Conservation (phyloP, 192 early-diverging fungal genomes). For the Podila minutissima region DNA sequence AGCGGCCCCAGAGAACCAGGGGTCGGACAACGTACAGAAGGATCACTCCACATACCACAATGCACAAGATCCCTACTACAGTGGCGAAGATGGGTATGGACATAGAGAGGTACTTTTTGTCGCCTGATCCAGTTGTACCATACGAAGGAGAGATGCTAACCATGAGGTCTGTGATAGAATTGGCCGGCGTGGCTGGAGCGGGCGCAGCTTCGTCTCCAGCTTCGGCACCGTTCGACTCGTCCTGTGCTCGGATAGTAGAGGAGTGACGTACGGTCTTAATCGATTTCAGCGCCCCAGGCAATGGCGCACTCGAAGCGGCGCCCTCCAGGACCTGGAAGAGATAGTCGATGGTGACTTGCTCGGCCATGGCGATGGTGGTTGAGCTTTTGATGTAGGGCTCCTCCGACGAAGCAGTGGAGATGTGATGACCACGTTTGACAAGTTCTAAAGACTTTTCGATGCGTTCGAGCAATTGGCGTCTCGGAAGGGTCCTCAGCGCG, state of each 20-base stretch:
- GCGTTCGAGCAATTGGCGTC: background rate
- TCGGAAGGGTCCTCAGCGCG: background rate
- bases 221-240: background rate
- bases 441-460: background rate
- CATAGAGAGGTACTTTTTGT: slow-evolving; percentile 7
- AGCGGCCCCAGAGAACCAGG: background rate
- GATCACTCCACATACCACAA: background rate
- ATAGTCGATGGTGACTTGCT: slow-evolving; percentile 15
- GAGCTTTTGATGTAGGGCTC: background rate
- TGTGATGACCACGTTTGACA: background rate
- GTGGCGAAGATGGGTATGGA: background rate
- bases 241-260: background rate
- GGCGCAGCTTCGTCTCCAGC: background rate
- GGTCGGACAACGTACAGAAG: background rate
- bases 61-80: background rate
- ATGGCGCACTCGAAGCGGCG: slow-evolving; percentile 12
- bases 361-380: slow-evolving; percentile 16
- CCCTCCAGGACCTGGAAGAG: slow-evolving; percentile 25
- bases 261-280: slow-evolving; percentile 4
- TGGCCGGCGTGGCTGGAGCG: background rate
- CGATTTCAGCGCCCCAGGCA: slow-evolving; percentile 10
- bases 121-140: background rate
- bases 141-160: background rate
- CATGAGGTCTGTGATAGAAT: background rate
- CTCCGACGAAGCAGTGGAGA: background rate